These are phyloP conservation scores for Datura wrightii DNA, from an alignment of 257 asterid species.

Conservation along the genomic window DNA sequence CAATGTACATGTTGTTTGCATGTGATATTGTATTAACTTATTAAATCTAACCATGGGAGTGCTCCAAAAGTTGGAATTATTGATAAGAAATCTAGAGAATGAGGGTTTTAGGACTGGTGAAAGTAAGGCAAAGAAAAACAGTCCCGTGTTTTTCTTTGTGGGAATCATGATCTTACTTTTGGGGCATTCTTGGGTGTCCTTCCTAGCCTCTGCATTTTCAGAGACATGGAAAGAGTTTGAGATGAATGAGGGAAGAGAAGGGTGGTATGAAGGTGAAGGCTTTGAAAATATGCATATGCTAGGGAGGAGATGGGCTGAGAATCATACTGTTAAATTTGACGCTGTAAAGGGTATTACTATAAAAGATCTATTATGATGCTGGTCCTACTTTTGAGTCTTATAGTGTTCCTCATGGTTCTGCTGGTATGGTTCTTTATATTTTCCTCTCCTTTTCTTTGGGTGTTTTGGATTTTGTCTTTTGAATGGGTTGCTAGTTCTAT, in stretches of 20 bases:
- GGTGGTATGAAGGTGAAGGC: conserved; percentile 86
- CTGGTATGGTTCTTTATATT: conserved; percentile 50
- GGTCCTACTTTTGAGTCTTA: conserved; percentile 85
- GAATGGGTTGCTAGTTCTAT: conserved; percentile 11
- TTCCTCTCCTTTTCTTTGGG: not conserved
- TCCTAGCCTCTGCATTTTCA: conserved; percentile 63
- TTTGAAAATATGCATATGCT: conserved; percentile 88
- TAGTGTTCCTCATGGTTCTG: conserved; percentile 91
- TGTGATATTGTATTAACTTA: not conserved
- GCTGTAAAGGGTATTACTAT: conserved; percentile 63
- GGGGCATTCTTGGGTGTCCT: conserved; percentile 88
- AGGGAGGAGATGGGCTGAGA: conserved; percentile 96
- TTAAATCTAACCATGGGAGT: not conserved
- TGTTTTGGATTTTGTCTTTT: not conserved
- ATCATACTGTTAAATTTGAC: conserved; percentile 60
- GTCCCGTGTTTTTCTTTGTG: conserved; percentile 81
- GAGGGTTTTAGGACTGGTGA: too few relatives aligned
- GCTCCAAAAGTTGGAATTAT: not conserved
- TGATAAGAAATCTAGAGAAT: too few relatives aligned
- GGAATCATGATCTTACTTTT: conserved; percentile 88
- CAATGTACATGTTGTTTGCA: not conserved
- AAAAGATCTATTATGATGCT: conserved; percentile 86
- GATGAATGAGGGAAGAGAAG: conserved; percentile 78
- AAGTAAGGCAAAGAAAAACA: conserved; percentile 39
- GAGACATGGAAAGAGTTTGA: conserved; percentile 90